Percentiles rank a stretch among this genome's conserved stretches.
phyloP scores from a whole-genome alignment of 129 eudicot genomes.

The Flaveria trinervia region DNA sequence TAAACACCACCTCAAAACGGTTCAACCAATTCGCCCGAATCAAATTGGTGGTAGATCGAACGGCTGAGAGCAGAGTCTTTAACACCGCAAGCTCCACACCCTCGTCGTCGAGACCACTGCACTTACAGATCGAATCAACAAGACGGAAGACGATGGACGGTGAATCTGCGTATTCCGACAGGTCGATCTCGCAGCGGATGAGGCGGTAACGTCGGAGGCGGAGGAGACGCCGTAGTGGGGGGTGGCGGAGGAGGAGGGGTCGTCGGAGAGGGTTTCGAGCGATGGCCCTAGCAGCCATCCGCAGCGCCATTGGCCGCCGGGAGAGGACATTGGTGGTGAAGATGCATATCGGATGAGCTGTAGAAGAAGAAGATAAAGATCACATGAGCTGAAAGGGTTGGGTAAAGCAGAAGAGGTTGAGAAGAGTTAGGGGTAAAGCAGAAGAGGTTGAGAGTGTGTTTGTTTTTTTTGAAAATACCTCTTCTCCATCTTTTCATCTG shows the following conservation, averaged over 20 bases:
- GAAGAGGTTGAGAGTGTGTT: too few species aligned
- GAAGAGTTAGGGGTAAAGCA: too few species aligned
- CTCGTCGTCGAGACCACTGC: slow-evolving; percentile 68
- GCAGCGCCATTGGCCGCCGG: slow-evolving; percentile 86
- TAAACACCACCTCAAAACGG: slow-evolving; percentile 68
- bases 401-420: too few species aligned
- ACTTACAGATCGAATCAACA: slow-evolving; percentile 78
- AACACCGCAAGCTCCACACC: slow-evolving; percentile 65
- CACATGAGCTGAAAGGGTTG: too few species aligned
- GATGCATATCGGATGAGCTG: slow-evolving; percentile 10
- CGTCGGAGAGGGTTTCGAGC: slow-evolving; percentile 64
- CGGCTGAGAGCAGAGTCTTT: slow-evolving; percentile 69
- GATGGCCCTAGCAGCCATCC: slow-evolving; percentile 93
- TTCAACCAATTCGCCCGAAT: slow-evolving; percentile 72
- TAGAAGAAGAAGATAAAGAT: not conserved
- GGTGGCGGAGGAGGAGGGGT: slow-evolving; percentile 44
- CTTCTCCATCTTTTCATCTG: too few species aligned
- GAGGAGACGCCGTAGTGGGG: slow-evolving; percentile 64
- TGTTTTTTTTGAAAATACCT: too few species aligned
- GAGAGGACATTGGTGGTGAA: slow-evolving; percentile 41
- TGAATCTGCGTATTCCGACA: not conserved
- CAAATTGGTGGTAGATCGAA: slow-evolving; percentile 54
- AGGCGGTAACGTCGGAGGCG: slow-evolving; percentile 56
- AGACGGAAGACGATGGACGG: slow-evolving; percentile 41
- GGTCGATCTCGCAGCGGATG: slow-evolving; percentile 65